phyloP scores from a whole-genome alignment of 2,329 filamentous ascomycete genomes.

The Scortechinia acanthostroma region DNA sequence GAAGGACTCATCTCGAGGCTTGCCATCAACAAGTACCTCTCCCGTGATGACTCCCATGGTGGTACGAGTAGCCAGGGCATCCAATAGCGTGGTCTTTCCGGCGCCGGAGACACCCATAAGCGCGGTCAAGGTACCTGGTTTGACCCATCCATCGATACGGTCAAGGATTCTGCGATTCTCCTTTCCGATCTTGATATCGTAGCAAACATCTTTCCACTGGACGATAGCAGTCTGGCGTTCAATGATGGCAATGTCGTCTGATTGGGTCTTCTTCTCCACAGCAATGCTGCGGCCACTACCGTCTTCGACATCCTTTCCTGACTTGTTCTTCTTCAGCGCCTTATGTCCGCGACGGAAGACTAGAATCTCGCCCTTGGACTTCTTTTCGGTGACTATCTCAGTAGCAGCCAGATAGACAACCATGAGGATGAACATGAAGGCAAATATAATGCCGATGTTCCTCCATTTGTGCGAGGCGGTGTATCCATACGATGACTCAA shows the following conservation, averaged over 20 bases:
- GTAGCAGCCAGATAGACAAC: conserved; percentile 70
- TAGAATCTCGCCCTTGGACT: conserved; percentile 74
- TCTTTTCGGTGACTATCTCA: conserved; percentile 71
- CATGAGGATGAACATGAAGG: conserved; percentile 71
- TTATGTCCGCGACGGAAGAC: conserved; percentile 51
- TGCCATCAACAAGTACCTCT: conserved; percentile 47
- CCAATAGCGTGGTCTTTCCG: conserved; percentile 78
- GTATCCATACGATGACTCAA: conserved; percentile 64
- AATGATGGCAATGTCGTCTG: conserved; percentile 4
- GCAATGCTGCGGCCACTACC: neutral
- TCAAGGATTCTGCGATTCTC: conserved; percentile 47
- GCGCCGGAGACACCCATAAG: conserved; percentile 81
- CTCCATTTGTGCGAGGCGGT: conserved; percentile 65
- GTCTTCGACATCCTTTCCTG: conserved; percentile 35
- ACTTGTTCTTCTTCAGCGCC: too few species aligned
- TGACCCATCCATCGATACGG: conserved; percentile 60
- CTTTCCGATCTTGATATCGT: conserved; percentile 57
- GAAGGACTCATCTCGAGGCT: conserved; percentile 49
- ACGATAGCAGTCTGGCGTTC: conserved; percentile 60
- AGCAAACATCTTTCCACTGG: conserved; percentile 81
- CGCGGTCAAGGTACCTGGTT: conserved; percentile 70
- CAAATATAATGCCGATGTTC: conserved; percentile 75
- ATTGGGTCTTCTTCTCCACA: neutral
- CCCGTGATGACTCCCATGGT: conserved; percentile 42
- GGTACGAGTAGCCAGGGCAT: conserved; percentile 61